These are phyloP conservation scores for Sisymbrium irio DNA, from an alignment of 345 rosid genomes.

Conservation along the genomic window DNA sequence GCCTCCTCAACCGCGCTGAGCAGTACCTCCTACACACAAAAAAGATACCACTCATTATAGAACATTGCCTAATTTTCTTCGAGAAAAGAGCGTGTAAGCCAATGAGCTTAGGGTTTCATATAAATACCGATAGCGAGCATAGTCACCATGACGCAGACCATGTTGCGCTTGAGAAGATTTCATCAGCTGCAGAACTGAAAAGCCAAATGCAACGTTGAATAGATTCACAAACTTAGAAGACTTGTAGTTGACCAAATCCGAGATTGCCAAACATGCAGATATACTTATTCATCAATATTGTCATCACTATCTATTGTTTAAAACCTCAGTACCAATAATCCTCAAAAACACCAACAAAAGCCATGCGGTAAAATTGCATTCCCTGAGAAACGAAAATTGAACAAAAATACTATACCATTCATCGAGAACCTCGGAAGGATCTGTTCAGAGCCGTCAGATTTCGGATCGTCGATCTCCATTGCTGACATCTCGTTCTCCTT, in stretches of 20 bases:
- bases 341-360: not conserved
- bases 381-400: not conserved
- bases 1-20: conserved; percentile 90
- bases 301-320: not conserved
- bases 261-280: conserved; percentile 17
- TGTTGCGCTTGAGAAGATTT: conserved; percentile 97
- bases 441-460: conserved; percentile 51
- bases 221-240: not conserved
- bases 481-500: conserved; percentile 44
- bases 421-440: conserved; percentile 68
- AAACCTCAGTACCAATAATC: not conserved
- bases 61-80: not conserved
- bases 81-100: not conserved
- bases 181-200: conserved; percentile 78
- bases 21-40: conserved; percentile 87
- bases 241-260: not conserved
- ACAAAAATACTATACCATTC: conserved; percentile 49
- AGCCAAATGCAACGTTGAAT: not conserved
- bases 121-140: conserved; percentile 78
- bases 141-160: conserved; percentile 94
- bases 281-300: not conserved
- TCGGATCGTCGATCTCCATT: conserved; percentile 77
- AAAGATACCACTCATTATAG: conserved; percentile 24
- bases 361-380: not conserved
- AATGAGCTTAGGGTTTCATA: conserved; percentile 8